Base-by-base conservation (phyloP, 305 asterid genomes). In the Ajuga reptans region DNA sequence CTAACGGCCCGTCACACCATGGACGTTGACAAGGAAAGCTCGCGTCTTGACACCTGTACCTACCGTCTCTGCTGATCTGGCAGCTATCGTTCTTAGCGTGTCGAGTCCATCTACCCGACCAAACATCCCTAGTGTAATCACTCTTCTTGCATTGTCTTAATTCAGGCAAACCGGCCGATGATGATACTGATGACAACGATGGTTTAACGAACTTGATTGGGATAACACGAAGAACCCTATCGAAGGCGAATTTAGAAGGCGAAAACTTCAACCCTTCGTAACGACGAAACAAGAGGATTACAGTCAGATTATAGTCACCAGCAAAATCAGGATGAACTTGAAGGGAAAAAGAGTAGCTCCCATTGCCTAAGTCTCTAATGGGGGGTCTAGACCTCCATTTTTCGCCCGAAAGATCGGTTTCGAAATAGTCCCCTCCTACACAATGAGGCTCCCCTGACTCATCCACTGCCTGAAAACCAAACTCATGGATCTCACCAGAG, bases 51-150 rank as follows among this genome's bases (percentile, higher is more conserved):
- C 97, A 92, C 75, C 95, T 82, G 66, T 84, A 90, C 36, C 96
- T 71, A 8, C 98, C 98, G 47, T 90, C 95, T 3, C 76, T 65
- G 71, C 90, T 78, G 58, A 92, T 88, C 12, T 56, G 36, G 41
- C 98, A 92, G 50, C 69, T 78, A 16, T 82, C 86, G 33, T 92
- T 92, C 73, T 76, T 81, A 57, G 85, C 92, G 52, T 88, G 98
- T 3, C 98, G 81, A 16, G 98, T 90, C 98, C 98, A 92, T 37
- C 98, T 67, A 7, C 98, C 98, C 0, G 92, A 84, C 98, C 98
- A 92, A 3, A 83, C 89, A 64, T 84, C 90, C 81, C 56, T 83
- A n/a, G 34, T n/a, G 71, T 76, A 83, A 81, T 90, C 98, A 43
- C 72, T 67, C 78, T 64, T 76, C 73, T 42, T 46, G 72, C 98